A percentile compares a stretch with the other conserved stretches of the same genome.
Conservation (phyloP, 768 basidiomycete species). For the Nidularia sp. region DNA sequence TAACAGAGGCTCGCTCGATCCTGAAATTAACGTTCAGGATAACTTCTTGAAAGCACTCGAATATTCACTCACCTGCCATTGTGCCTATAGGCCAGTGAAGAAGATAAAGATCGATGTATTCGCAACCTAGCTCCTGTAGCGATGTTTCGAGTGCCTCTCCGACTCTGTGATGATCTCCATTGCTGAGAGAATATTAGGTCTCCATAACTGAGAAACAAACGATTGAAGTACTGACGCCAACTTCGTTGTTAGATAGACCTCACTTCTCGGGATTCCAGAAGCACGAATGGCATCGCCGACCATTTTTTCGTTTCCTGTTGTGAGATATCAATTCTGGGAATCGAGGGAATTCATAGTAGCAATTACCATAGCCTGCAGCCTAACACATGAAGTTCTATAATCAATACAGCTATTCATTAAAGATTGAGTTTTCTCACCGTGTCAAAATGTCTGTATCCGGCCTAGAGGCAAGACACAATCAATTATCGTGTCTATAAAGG, state of each 20-base stretch:
- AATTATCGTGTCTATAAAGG: not conserved
- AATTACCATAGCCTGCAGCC: conserved; percentile 25
- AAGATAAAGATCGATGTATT: conserved; percentile 39
- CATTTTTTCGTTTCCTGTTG: conserved; percentile 38
- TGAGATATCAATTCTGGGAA: too few species aligned
- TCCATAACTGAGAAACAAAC: not conserved
- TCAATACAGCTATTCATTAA: too few species aligned
- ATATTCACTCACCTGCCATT: not conserved
- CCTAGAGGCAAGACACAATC: conserved; percentile 16
- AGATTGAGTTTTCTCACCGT: conserved; percentile 21
- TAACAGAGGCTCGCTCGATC: not conserved
- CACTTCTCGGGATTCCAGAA: conserved; percentile 36
- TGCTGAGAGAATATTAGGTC: conserved; percentile 6
- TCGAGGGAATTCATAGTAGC: too few species aligned
- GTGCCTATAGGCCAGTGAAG: conserved; percentile 19
- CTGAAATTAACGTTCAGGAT: not conserved
- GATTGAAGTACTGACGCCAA: conserved; percentile 22
- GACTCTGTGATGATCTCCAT: conserved; percentile 23
- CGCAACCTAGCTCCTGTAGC: conserved; percentile 27
- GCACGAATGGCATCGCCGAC: conserved; percentile 43
- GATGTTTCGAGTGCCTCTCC: conserved; percentile 31
- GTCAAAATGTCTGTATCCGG: conserved; percentile 47
- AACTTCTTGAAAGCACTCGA: not conserved
- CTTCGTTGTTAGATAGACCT: conserved; percentile 50
- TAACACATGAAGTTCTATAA: too few species aligned